Evolutionary conservation across 805 yeast species (phyloP), one percentile per base, ranked within the genome.

Genomic region (Candida sphagnicola): DNA sequence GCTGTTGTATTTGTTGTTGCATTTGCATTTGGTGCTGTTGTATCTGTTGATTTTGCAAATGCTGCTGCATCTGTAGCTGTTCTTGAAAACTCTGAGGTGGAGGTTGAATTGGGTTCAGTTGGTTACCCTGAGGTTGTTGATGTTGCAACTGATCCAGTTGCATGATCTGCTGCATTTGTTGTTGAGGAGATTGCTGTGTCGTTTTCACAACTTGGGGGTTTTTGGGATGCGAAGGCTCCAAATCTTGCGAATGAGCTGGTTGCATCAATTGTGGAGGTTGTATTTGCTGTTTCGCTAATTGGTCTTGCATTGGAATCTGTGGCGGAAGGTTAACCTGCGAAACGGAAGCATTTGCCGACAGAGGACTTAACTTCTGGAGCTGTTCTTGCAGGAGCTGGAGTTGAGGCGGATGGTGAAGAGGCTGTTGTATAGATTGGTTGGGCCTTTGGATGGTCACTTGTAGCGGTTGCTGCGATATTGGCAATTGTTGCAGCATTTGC

Each of bases 401-500:
- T 23, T 33, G 35, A 5, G 35, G 35, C 12, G 35, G 35, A 13
- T 33, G 28, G 10, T 19, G 13, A 16, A 24, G 35, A 4, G 32
- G 32, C 13, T 29, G 32, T 8, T 14, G 32, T 13, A 29, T 16
- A 16, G 19, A 15, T 16, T 29, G 29, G 18, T 19, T 33, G 10
- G 35, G 26, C 6, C 25, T 17, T 31, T 23, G 35, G 28, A 21
- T 33, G 13, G 35, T 12, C 18, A 33, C 17, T 6, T 14, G n/a
- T 28, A 33, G 11, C n/a, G 28, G 28, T n/a, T 33, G 35, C 18
- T 19, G 35, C 4, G 28, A 23, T 17, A 33, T 8, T 5, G 35
- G 28, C 28, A 33, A 12, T 33, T n/a, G 35, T 23, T 12, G 35
- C 35, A 33, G 35, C 28, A 33, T 13, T 33, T 33, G 35, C 25